These are phyloP conservation scores for Zygoascus ofunaensis DNA, from an alignment of 805 yeast species.

Conservation along the genomic window DNA sequence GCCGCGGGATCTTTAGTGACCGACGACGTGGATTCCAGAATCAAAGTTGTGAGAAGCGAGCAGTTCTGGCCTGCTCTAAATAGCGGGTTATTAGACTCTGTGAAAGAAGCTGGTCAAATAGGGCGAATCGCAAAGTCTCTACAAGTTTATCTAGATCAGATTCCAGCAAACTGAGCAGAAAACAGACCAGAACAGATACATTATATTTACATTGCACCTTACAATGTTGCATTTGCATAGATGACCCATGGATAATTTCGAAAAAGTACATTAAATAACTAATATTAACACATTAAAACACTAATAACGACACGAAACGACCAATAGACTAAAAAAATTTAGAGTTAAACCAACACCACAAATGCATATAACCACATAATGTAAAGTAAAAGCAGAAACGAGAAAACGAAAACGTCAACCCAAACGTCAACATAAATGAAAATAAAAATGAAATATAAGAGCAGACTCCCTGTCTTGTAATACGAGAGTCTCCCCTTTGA, in stretches of 20 bases:
- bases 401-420: not conserved
- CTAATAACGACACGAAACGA: not conserved
- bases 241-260: too few relatives aligned
- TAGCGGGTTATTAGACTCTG: slow-evolving; percentile 40
- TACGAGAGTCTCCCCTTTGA: too few relatives aligned
- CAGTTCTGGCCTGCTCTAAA: slow-evolving; percentile 41
- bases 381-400: not conserved
- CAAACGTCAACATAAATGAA: not conserved
- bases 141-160: too few relatives aligned
- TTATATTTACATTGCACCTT: not conserved
- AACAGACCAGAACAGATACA: not conserved
- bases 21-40: slow-evolving; percentile 53
- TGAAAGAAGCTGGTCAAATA: slow-evolving; percentile 66
- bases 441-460: not conserved
- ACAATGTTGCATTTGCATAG: not conserved
- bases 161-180: too few relatives aligned
- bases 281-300: too few relatives aligned
- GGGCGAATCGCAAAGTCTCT: slow-evolving; percentile 39
- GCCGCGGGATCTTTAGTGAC: slow-evolving; percentile 33
- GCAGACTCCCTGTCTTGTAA: too few relatives aligned
- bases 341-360: not conserved
- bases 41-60: slow-evolving; percentile 36
- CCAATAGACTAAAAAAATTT: not conserved
- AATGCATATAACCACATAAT: too few relatives aligned
- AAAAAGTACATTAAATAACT: too few relatives aligned